A percentile compares a stretch with the other conserved stretches of the same genome.
Evolutionary conservation across 805 yeast species (phyloP).

Genomic region (Nakazawaea populi): DNA sequence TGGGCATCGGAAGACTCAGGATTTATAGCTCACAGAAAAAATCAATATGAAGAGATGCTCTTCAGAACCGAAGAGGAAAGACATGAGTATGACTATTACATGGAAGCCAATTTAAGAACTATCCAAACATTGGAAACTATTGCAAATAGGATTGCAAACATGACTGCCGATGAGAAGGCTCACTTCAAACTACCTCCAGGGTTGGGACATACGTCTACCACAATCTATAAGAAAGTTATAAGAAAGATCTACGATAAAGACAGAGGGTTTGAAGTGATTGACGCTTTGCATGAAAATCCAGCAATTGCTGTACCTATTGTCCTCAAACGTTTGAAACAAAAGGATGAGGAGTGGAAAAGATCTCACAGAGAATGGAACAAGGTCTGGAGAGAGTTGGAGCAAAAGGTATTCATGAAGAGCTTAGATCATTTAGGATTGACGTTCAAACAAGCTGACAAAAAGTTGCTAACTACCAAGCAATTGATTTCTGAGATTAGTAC

Average conservation of each 20-base stretch:
- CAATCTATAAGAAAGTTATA: slow-evolving; percentile 90
- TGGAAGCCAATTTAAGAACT: slow-evolving; percentile 91
- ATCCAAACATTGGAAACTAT: slow-evolving; percentile 94
- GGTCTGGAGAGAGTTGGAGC: slow-evolving; percentile 98
- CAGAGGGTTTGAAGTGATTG: slow-evolving; percentile 93
- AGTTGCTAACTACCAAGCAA: slow-evolving; percentile 83
- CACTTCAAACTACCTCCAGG: slow-evolving; percentile 87
- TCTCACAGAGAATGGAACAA: slow-evolving; percentile 98
- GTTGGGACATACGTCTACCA: slow-evolving; percentile 82
- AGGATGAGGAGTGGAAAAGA: slow-evolving; percentile 98
- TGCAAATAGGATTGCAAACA: slow-evolving; percentile 87
- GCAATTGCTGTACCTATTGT: slow-evolving; percentile 93
- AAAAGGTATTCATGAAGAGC: slow-evolving; percentile 87
- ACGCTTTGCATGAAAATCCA: slow-evolving; percentile 92
- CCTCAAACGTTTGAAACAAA: slow-evolving; percentile 86
- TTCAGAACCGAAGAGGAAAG: slow-evolving; percentile 97
- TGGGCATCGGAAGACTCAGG: slow-evolving; percentile 99
- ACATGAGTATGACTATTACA: slow-evolving; percentile 92
- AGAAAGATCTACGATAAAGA: slow-evolving; percentile 91
- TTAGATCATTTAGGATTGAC: slow-evolving; percentile 94
- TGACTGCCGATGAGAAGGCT: slow-evolving; percentile 87
- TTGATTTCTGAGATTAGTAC: slow-evolving; percentile 88
- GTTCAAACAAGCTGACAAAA: slow-evolving; percentile 95
- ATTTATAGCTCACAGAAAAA: slow-evolving; percentile 96
- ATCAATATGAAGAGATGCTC: slow-evolving; percentile 93